A percentile compares a stretch with the other conserved stretches of the same genome.
Evolutionary conservation across 2,329 filamentous ascomycete species (phyloP).

Genomic region (Fusarium guadeloupense): DNA sequence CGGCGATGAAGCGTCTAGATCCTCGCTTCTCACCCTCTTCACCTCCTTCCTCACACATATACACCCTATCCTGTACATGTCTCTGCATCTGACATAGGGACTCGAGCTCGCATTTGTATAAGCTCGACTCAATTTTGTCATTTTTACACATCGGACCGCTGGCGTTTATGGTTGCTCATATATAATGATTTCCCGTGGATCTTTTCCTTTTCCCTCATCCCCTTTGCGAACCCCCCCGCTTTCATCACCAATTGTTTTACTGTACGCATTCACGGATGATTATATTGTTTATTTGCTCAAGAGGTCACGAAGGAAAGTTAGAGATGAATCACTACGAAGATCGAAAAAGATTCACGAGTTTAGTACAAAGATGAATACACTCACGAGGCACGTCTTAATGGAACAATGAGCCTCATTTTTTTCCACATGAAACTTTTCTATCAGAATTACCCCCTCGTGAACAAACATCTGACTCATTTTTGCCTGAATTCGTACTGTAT

Average conservation of each 20-base stretch:
- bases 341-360: conserved; percentile 36
- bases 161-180: conserved; percentile 41
- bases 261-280: conserved; percentile 24
- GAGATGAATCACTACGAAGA: conserved; percentile 36
- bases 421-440: conserved; percentile 5
- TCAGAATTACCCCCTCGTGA: neutral
- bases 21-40: conserved; percentile 5
- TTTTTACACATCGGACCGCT: conserved; percentile 34
- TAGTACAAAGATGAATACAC: conserved; percentile 37
- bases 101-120: conserved; percentile 33
- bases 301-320: conserved; percentile 35
- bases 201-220: neutral
- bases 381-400: conserved; percentile 26
- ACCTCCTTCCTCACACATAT: conserved; percentile 18
- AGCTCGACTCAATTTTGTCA: conserved; percentile 25
- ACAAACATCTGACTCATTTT: neutral
- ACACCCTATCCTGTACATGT: conserved; percentile 39
- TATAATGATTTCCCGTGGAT: conserved; percentile 29
- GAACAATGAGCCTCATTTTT: conserved; percentile 26
- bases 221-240: conserved; percentile 1
- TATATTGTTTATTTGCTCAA: conserved; percentile 18
- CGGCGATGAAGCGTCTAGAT: conserved; percentile 25
- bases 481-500: conserved; percentile 1
- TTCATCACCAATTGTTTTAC: conserved; percentile 20
- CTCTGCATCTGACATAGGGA: conserved; percentile 32